Conservation (phyloP, 805 yeast species). For the Spathaspora hagerdaliae region DNA sequence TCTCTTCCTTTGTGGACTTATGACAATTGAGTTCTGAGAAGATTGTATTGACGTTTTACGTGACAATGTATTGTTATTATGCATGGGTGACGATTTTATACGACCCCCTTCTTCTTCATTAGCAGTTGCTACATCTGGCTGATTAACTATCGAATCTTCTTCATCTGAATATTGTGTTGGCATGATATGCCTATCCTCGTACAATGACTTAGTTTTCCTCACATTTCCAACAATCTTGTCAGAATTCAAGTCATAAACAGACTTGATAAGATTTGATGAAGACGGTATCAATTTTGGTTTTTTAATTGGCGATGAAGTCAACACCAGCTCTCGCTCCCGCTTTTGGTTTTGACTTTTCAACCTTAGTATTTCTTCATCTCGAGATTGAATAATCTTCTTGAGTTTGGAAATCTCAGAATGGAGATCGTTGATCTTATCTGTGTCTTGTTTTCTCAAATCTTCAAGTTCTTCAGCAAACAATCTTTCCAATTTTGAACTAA, state of each 20-base stretch:
- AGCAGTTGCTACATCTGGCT: not conserved
- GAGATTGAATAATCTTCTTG: not conserved
- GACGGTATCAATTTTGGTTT: not conserved
- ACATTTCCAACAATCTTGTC: not conserved
- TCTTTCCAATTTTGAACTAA: not conserved
- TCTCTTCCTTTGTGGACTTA: not conserved
- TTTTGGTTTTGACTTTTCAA: not conserved
- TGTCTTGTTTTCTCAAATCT: conserved; percentile 1
- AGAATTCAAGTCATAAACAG: not conserved
- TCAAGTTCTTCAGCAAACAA: not conserved
- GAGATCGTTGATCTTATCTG: not conserved
- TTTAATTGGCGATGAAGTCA: not conserved
- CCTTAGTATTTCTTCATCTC: not conserved
- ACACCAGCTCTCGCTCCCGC: not conserved
- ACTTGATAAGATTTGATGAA: not conserved
- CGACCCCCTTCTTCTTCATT: not conserved
- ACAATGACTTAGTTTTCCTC: conserved; percentile 1
- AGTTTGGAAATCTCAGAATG: not conserved
- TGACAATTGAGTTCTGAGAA: not conserved
- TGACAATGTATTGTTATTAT: not conserved
- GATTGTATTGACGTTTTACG: not conserved
- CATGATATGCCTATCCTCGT: conserved; percentile 4
- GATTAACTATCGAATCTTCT: conserved; percentile 8
- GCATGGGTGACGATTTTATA: not conserved
- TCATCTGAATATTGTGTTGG: conserved; percentile 26